Evolutionary conservation across 78 protist species (phyloP).

Genomic region (Dictyostelium citrinum): DNA sequence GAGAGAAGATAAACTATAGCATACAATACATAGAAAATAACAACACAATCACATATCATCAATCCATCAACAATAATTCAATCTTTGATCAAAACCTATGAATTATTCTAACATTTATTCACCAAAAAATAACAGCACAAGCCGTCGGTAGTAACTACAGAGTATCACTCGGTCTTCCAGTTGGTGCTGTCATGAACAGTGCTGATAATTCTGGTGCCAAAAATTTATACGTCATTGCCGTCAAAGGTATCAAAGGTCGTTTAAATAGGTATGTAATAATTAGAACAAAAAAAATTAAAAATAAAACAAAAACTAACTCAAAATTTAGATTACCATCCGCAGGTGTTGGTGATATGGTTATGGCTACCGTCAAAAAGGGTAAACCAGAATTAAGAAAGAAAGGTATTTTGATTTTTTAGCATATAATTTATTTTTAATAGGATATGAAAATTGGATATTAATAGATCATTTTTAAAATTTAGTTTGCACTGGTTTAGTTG

Average conservation of each 20-base stretch:
- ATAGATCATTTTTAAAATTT: neutral
- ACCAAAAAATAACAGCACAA: slow-evolving; percentile 41
- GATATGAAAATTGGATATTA: neutral
- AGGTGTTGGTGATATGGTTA: slow-evolving; percentile 96
- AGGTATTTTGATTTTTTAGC: slow-evolving; percentile 1
- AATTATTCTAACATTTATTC: neutral
- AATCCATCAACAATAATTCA: neutral
- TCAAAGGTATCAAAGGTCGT: slow-evolving; percentile 95
- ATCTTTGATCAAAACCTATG: neutral
- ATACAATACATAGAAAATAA: no score
- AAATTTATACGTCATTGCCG: slow-evolving; percentile 99
- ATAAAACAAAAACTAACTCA: neutral
- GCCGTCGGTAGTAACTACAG: slow-evolving; percentile 82
- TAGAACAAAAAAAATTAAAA: neutral
- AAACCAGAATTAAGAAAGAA: slow-evolving; percentile 99
- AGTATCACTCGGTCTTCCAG: slow-evolving; percentile 85
- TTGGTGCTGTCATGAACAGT: slow-evolving; percentile 98
- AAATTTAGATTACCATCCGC: slow-evolving; percentile 96
- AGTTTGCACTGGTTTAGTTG: slow-evolving; percentile 96
- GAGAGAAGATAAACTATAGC: neutral
- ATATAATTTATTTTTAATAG: no score
- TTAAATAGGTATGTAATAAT: slow-evolving; percentile 56
- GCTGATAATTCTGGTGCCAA: slow-evolving; percentile 99
- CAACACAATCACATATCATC: no score
- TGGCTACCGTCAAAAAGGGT: slow-evolving; percentile 99